These are phyloP conservation scores for Fusarium buharicum DNA, from an alignment of 2,329 filamentous ascomycete species.

Conservation along the genomic window DNA sequence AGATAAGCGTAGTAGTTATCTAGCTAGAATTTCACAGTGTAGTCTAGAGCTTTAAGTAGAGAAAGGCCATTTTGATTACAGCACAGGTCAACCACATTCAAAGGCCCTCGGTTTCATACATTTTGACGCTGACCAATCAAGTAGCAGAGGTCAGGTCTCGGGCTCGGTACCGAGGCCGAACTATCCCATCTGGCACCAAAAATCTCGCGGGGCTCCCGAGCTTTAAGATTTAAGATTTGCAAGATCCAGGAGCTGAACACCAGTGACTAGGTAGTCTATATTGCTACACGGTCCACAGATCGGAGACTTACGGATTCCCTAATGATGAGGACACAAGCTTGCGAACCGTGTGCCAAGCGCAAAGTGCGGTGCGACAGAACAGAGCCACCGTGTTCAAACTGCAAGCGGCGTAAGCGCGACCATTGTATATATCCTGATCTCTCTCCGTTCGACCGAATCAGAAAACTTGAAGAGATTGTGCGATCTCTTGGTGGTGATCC, in stretches of 20 bases:
- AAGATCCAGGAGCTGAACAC: neutral
- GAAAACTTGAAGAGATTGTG: conserved; percentile 16
- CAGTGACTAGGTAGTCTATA: neutral
- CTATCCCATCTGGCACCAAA: neutral
- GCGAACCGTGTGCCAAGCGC: conserved; percentile 29
- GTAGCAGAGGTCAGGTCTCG: neutral
- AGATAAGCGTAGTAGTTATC: no score
- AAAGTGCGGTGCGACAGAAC: conserved; percentile 29
- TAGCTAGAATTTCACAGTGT: neutral
- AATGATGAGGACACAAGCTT: conserved; percentile 20
- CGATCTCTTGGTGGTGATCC: conserved; percentile 23
- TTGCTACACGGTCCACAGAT: neutral
- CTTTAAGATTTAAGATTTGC: conserved; percentile 19
- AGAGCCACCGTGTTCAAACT: conserved; percentile 23
- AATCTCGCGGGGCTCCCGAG: conserved; percentile 18
- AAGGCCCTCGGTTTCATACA: neutral
- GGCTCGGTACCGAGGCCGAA: conserved; percentile 33
- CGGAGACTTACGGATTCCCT: neutral
- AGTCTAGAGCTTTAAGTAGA: neutral
- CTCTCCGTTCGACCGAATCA: conserved; percentile 19
- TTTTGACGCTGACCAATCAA: conserved; percentile 1
- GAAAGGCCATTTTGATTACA: neutral
- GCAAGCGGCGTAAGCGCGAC: conserved; percentile 27
- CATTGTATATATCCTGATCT: conserved; percentile 21
- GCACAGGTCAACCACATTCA: conserved; percentile 11